Evolutionary conservation across 108 stramenopile species (phyloP).

Genomic region (Skeletonema costatum): DNA sequence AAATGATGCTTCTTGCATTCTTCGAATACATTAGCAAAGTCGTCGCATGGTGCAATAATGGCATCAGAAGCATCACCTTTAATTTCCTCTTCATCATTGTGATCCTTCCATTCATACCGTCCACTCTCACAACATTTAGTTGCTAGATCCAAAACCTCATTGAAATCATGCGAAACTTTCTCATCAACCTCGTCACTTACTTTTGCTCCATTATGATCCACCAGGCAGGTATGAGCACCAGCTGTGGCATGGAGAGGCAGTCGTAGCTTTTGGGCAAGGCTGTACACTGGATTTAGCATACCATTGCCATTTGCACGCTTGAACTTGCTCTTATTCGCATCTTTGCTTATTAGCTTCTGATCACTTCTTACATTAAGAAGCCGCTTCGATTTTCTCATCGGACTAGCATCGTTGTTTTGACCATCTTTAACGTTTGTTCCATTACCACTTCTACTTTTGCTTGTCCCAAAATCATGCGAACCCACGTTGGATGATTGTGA

Average conservation of each 20-base stretch:
- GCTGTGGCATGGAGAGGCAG: conserved; percentile 39
- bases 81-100: conserved; percentile 3
- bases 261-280: conserved; percentile 48
- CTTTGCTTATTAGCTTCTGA: neutral
- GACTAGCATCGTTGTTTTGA: neutral
- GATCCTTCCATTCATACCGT: conserved; percentile 12
- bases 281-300: conserved; percentile 66
- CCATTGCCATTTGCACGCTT: conserved; percentile 24
- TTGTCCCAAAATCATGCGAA: conserved; percentile 45
- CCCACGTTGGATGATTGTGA: conserved; percentile 7
- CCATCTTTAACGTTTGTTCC: neutral
- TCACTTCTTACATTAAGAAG: neutral
- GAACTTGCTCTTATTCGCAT: neutral
- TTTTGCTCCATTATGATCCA: conserved; percentile 70
- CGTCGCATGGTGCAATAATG: conserved; percentile 18
- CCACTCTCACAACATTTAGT: conserved; percentile 49
- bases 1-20: conserved; percentile 33
- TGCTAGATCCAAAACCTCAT: conserved; percentile 68
- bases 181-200: conserved; percentile 68
- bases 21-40: conserved; percentile 42
- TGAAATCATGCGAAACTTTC: conserved; percentile 62
- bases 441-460: neutral
- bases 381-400: conserved; percentile 2
- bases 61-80: neutral
- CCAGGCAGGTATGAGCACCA: conserved; percentile 34